phyloP scores from a whole-genome alignment of 129 eudicot genomes.

The Glebionis coronaria region DNA sequence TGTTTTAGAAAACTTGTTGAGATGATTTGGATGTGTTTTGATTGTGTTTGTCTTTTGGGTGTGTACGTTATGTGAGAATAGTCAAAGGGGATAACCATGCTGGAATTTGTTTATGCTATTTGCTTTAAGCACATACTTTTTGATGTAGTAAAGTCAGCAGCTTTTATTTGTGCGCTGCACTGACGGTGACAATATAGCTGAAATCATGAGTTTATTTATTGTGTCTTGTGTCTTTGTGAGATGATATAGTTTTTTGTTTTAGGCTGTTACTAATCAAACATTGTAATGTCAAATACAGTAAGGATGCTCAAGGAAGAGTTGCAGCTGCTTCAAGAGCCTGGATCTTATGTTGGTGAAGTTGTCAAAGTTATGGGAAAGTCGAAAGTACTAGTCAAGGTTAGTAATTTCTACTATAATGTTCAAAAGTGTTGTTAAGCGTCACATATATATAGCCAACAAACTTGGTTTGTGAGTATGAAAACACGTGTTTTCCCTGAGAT shows the following conservation, averaged over 20 bases:
- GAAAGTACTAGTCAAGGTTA: conserved; percentile 46
- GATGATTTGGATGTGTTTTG: not conserved
- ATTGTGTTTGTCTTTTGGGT: not conserved
- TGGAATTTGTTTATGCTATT: not conserved
- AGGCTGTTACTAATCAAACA: not conserved
- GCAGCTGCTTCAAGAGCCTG: conserved; percentile 47
- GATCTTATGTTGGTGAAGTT: conserved; percentile 47
- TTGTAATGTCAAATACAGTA: conserved; percentile 22
- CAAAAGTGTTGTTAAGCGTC: not conserved
- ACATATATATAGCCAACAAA: not conserved
- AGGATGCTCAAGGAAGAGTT: conserved; percentile 53
- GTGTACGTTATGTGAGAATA: not conserved
- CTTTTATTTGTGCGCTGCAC: not conserved
- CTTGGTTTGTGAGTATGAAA: not conserved
- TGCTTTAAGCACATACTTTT: not conserved
- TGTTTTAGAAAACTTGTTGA: not conserved
- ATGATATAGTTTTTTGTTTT: not conserved
- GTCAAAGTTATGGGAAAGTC: conserved; percentile 49
- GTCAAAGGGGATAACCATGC: not conserved
- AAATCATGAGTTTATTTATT: not conserved
- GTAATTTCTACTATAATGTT: not conserved
- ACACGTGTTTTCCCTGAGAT: too few relatives aligned
- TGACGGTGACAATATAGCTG: not conserved
- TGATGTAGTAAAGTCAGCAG: not conserved
- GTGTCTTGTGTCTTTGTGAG: not conserved